Conservation (phyloP, 192 early-diverging fungal species). For the Lobosporangium transversale region DNA sequence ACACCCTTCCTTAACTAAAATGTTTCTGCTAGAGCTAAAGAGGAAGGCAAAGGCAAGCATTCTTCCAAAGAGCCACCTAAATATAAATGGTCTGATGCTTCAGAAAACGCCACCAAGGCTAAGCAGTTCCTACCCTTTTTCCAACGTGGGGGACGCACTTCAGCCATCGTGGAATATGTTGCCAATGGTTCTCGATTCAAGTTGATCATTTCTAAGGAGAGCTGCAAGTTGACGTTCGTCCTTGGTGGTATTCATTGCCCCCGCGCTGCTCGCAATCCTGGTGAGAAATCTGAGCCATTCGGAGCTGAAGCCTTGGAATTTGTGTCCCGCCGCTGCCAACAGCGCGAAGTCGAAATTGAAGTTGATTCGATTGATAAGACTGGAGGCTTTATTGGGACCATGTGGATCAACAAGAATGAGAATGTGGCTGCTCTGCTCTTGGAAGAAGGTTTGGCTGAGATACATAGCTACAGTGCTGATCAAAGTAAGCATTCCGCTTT, state of each 20-base stretch:
- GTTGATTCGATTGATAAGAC: slow-evolving; percentile 91
- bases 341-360: slow-evolving; percentile 93
- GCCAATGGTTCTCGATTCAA: slow-evolving; percentile 85
- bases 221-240: slow-evolving; percentile 84
- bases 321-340: slow-evolving; percentile 71
- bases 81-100: slow-evolving; percentile 83
- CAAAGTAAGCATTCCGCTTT: slow-evolving; percentile 75
- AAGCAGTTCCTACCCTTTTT: slow-evolving; percentile 86
- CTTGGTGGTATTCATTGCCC: slow-evolving; percentile 88
- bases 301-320: slow-evolving; percentile 85
- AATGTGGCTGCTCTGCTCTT: slow-evolving; percentile 84
- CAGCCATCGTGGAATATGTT: slow-evolving; percentile 90
- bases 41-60: slow-evolving; percentile 82
- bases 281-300: slow-evolving; percentile 85
- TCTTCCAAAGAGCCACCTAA: slow-evolving; percentile 83
- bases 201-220: slow-evolving; percentile 86
- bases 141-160: slow-evolving; percentile 79
- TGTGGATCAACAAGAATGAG: slow-evolving; percentile 73
- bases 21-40: slow-evolving; percentile 66
- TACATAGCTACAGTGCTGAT: slow-evolving; percentile 88
- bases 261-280: slow-evolving; percentile 72
- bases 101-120: slow-evolving; percentile 81
- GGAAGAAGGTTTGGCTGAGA: slow-evolving; percentile 80
- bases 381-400: slow-evolving; percentile 91
- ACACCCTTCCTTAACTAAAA: too few relatives aligned